phyloP scores from a whole-genome alignment of 257 asterid species.

The Galeopsis tetrahit region DNA sequence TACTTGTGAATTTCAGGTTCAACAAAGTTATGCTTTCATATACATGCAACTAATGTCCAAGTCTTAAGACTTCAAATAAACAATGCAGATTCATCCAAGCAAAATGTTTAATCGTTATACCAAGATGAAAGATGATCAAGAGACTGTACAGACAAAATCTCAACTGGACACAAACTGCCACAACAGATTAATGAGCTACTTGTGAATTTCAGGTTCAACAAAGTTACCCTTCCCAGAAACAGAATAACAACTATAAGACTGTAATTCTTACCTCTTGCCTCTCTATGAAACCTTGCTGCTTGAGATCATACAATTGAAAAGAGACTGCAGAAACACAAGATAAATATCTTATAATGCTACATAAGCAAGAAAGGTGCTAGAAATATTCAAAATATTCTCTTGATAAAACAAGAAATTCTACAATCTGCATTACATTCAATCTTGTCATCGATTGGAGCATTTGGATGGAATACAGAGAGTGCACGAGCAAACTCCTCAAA shows the following conservation, averaged over 20 bases:
- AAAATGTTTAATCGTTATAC: not conserved
- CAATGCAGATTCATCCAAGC: slow-evolving; percentile 8
- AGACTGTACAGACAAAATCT: slow-evolving; percentile 17
- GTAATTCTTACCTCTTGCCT: slow-evolving; percentile 87
- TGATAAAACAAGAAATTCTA: slow-evolving; percentile 20
- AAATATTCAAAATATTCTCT: slow-evolving; percentile 2
- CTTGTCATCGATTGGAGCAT: slow-evolving; percentile 96
- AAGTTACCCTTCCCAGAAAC: not conserved
- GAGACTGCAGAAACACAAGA: slow-evolving; percentile 71
- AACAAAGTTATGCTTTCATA: not conserved
- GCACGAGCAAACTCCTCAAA: slow-evolving; percentile 99
- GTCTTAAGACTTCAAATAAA: not conserved
- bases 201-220: slow-evolving; percentile 18
- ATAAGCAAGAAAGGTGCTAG: slow-evolving; percentile 16
- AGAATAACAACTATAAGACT: not conserved
- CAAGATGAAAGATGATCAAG: slow-evolving; percentile 14
- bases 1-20: slow-evolving; percentile 12
- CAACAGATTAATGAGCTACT: not conserved
- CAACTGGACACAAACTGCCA: slow-evolving; percentile 10
- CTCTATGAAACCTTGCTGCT: slow-evolving; percentile 97
- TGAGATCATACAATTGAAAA: slow-evolving; percentile 97
- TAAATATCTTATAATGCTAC: slow-evolving; percentile 8
- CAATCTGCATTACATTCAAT: slow-evolving; percentile 68
- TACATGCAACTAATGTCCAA: no score
- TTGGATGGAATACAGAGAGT: slow-evolving; percentile 97